Conservation (phyloP, 805 yeast species). For the Saccharomycopsis olivae region DNA sequence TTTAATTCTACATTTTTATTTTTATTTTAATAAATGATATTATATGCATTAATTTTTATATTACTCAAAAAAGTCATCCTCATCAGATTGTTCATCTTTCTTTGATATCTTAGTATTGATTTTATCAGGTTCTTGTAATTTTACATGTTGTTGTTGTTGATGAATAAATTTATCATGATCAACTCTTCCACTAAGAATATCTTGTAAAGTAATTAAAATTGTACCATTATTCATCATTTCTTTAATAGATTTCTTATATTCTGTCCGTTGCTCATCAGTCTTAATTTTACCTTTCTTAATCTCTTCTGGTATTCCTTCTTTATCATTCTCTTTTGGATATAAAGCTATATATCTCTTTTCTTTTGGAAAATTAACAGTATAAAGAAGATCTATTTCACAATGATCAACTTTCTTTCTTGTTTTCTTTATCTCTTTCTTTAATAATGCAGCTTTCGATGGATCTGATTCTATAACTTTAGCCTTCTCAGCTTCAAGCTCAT, state of each 20-base stretch:
- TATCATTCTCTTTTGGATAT: slow-evolving; percentile 40
- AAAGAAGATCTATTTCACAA: slow-evolving; percentile 60
- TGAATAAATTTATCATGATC: slow-evolving; percentile 14
- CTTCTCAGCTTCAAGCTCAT: slow-evolving; percentile 19
- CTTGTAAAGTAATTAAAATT: slow-evolving; percentile 47
- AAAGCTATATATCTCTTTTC: slow-evolving; percentile 71
- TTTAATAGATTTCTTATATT: slow-evolving; percentile 43
- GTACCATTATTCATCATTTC: slow-evolving; percentile 40
- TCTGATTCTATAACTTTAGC: not conserved
- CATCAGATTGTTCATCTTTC: slow-evolving; percentile 22
- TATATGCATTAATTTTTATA: not conserved
- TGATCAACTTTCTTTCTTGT: slow-evolving; percentile 42
- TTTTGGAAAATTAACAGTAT: slow-evolving; percentile 68
- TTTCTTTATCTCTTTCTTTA: slow-evolving; percentile 25
- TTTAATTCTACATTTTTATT: not conserved
- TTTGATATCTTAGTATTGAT: slow-evolving; percentile 3
- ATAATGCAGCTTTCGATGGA: slow-evolving; percentile 14
- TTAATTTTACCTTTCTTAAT: slow-evolving; percentile 30
- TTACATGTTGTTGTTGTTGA: slow-evolving; percentile 10
- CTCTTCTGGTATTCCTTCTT: slow-evolving; percentile 20
- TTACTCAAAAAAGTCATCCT: slow-evolving; percentile 28
- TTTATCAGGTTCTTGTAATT: slow-evolving; percentile 15
- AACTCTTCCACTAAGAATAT: slow-evolving; percentile 28
- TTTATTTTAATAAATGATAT: not conserved
- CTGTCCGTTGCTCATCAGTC: slow-evolving; percentile 34